phyloP scores from a whole-genome alignment of 1,284 basidiomycete species.

The Meira miltonrushii region DNA sequence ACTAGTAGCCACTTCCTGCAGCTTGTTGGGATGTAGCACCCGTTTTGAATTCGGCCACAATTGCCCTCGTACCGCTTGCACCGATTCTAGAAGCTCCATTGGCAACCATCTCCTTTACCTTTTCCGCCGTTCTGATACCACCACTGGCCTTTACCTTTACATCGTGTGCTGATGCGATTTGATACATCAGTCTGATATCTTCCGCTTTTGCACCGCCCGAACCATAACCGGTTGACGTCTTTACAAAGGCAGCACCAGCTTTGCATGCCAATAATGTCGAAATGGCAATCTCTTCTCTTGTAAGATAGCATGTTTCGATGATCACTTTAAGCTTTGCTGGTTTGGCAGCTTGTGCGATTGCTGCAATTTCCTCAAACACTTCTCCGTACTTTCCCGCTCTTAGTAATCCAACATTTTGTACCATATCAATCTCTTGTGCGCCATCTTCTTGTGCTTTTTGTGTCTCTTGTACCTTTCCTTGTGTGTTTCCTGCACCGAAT shows the following conservation, averaged over 20 bases:
- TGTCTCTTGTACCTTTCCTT: constrained; percentile 34
- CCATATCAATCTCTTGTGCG: constrained; percentile 46
- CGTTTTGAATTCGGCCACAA: constrained; percentile 29
- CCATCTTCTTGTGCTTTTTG: constrained; percentile 23
- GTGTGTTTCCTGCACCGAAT: constrained; percentile 24
- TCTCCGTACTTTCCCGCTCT: constrained; percentile 20
- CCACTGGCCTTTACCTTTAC: constrained; percentile 42
- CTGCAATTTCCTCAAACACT: constrained; percentile 30
- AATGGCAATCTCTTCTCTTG: constrained; percentile 28
- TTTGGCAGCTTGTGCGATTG: constrained; percentile 26
- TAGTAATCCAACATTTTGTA: constrained; percentile 42
- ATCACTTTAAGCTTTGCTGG: constrained; percentile 36
- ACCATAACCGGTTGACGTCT: constrained; percentile 46
- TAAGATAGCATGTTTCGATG: constrained; percentile 37
- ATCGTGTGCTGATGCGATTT: constrained; percentile 20
- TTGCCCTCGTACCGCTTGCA: constrained; percentile 38
- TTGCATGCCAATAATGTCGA: constrained; percentile 24
- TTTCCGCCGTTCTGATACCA: constrained; percentile 25
- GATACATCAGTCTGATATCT: constrained; percentile 38
- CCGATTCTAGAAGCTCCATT: constrained; percentile 40
- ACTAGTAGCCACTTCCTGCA: not conserved
- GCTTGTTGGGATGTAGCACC: constrained; percentile 5
- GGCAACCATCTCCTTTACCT: constrained; percentile 28
- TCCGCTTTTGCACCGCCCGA: constrained; percentile 34
- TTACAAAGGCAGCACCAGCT: constrained; percentile 40